phyloP scores from a whole-genome alignment of 768 basidiomycete genomes.

The Rhodotorula diobovata region DNA sequence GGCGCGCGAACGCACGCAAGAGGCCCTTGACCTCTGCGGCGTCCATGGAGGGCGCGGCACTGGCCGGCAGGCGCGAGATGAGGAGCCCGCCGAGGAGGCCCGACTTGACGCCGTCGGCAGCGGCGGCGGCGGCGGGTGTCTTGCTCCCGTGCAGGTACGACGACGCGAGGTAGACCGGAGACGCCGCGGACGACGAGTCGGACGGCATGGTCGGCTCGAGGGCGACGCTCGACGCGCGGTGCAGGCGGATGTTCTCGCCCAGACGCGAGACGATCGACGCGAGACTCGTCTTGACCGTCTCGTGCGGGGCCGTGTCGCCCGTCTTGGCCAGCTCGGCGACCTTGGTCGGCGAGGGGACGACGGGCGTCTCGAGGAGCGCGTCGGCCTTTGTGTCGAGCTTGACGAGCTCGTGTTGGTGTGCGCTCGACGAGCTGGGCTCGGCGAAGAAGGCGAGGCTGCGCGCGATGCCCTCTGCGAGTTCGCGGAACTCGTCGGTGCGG shows the following conservation, averaged over 20 bases:
- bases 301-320: not conserved
- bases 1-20: conserved; percentile 72
- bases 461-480: conserved; percentile 71
- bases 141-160: conserved; percentile 48
- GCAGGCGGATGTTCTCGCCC: conserved; percentile 49
- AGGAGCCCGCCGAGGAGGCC: conserved; percentile 51
- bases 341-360: conserved; percentile 32
- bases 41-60: not conserved
- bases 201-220: conserved; percentile 37
- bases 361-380: conserved; percentile 28
- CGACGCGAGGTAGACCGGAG: conserved; percentile 33
- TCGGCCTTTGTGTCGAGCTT: conserved; percentile 15
- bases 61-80: conserved; percentile 54
- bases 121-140: conserved; percentile 62
- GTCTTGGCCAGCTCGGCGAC: conserved; percentile 11
- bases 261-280: conserved; percentile 38
- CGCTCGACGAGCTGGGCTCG: conserved; percentile 51
- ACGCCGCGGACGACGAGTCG: not conserved
- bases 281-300: conserved; percentile 33
- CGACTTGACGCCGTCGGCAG: conserved; percentile 54
- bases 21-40: conserved; percentile 54
- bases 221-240: conserved; percentile 47
- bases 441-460: conserved; percentile 62
- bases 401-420: not conserved
- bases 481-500: conserved; percentile 72